Percentiles rank a stretch among this genome's conserved stretches.
Conservation (phyloP, 1,139 yeast genomes). For the Pichia sp. region DNA sequence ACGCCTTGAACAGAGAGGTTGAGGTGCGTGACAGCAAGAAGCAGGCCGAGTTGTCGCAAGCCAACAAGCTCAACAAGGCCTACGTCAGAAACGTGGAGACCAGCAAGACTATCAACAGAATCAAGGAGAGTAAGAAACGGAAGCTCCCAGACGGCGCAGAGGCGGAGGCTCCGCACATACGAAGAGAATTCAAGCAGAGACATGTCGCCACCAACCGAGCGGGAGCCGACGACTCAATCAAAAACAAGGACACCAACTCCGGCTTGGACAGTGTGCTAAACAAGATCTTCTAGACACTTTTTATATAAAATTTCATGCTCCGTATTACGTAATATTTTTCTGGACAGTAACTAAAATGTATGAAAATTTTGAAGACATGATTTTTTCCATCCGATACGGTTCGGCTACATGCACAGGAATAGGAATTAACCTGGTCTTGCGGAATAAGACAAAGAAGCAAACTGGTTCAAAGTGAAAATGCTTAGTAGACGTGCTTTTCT, state of each 20-base stretch:
- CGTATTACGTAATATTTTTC: not conserved
- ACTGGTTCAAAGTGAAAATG: not conserved
- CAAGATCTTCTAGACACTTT: constrained; percentile 31
- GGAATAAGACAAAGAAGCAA: no score
- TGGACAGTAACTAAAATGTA: not conserved
- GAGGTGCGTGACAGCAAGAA: constrained; percentile 85
- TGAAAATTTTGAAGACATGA: not conserved
- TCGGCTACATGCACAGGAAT: no score
- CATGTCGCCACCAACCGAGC: constrained; percentile 62
- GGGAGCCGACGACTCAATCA: constrained; percentile 49
- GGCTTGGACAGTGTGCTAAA: constrained; percentile 44
- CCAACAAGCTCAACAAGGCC: constrained; percentile 77
- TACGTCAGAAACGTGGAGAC: constrained; percentile 81
- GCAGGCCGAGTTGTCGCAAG: constrained; percentile 84
- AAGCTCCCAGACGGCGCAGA: constrained; percentile 16
- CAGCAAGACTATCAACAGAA: constrained; percentile 72
- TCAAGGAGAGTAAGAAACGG: constrained; percentile 39
- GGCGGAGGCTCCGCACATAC: constrained; percentile 33
- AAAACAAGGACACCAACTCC: constrained; percentile 38
- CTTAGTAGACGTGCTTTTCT: not conserved
- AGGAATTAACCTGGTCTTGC: no score
- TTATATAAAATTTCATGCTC: not conserved
- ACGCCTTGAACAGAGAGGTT: constrained; percentile 86
- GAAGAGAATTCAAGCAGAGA: constrained; percentile 61
- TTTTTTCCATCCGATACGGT: not conserved